Evolutionary conservation across 169 alveolate species (phyloP), one percentile per base, ranked within the genome.

Genomic region (Perkinsus marinus): DNA sequence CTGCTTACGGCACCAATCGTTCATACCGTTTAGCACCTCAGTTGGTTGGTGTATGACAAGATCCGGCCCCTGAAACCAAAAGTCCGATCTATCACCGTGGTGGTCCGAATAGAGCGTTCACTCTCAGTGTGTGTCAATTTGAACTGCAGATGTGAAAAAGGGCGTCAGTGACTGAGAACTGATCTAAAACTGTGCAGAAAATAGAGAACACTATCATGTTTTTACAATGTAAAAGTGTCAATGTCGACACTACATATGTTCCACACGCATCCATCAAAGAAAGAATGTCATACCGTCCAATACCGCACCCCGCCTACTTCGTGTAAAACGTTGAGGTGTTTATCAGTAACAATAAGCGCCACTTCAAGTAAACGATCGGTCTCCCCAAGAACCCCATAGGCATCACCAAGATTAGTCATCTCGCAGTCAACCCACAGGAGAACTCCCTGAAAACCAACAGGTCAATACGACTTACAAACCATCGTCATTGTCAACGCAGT

Each of bases 331-430:
- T 91, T 41, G 39, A 94, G 91, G 36, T 91, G 68, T 17, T 94
- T 95, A 92, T 96, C 97, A 17, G 98, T 95, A 39, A 96, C 93
- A 17, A 96, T 92, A n/a, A 95, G 95, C 19, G 97, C 97, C 37
- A 95, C 94, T 93, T 96, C 98, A 38, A 96, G 89, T 0, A 96
- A 94, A 90, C 93, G 79, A 93, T 96, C 95, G 10, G 90, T 93
- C 17, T 68, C 39, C 30, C 79, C 79, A 13, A 57, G 79, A 7
- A 57, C 79, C 3, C 79, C 79, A 57, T 57, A 57, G 22, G 79
- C 79, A 0, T 94, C 91, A 39, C 95, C 95, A 0, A 96, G 93
- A 0, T 97, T 97, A 39, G 97, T 96, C 96, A 96, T 95, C 93
- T 96, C 98, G 39, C 94, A 92, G 90, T 96, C 98, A 19, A 95